Base-by-base conservation (phyloP, 2,329 filamentous ascomycete species). In the Cladorrhinum sp. region DNA sequence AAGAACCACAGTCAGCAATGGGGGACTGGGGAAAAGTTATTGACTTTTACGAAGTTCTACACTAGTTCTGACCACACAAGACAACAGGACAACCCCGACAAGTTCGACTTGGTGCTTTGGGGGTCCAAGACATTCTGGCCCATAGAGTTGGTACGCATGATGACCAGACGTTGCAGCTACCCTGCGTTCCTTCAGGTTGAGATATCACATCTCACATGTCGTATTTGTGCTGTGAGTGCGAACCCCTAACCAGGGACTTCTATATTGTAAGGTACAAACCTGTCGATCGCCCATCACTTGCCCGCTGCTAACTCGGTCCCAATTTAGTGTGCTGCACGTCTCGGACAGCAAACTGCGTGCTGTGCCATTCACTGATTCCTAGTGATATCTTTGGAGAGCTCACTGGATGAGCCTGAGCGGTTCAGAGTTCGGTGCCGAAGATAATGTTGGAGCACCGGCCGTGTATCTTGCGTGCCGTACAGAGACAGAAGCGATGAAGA, bases 391-490 rank as follows among this genome's bases (percentile, higher is more conserved):
- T 49, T 20, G n/a, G 22, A 24, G 18, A 49, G 45, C 38, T 13
- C 38, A 18, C 9, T 24, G 16, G 9, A 50, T 50, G 18, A 12
- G 16, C 18, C 7, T 13, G 45, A 22, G 45, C 12, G 50, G 16
- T 36, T 10, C 27, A 22, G 8, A 45, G 23, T 29, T 56, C 53
- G 53, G 53, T 56, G 36, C 53, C 53, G 53, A 56, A 56, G 36
- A 32, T 49, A 7, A 49, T 22, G 25, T 53, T 32, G 38, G n/a
- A 55, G 3, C 41, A 45, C 41, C 41, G 41, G 18, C 41, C 41
- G 41, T 45, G 41, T 22, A n/a, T 45, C 41, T 20, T 45, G 18
- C 18, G 32, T 22, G 52, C 52, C 52, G 38, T 56, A 22, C 24
- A 16, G n/a, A 29, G 53, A 48, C 53, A 38, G 32, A 55, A 55